These are phyloP conservation scores for Eimeria sp. DNA, from an alignment of 169 alveolate species.

Conservation along the genomic window DNA sequence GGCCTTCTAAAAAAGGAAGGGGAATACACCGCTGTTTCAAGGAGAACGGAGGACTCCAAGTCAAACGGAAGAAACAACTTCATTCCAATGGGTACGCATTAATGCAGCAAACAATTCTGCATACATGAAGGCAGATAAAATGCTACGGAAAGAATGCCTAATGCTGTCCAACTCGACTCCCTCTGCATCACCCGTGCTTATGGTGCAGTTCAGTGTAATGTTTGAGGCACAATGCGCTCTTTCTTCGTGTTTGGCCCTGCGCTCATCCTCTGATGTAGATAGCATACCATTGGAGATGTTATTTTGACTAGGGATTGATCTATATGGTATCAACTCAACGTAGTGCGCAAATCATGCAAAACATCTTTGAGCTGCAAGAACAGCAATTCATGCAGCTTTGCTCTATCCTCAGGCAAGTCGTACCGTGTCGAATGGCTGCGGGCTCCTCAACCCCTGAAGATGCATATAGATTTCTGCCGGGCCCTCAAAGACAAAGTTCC, in stretches of 20 bases:
- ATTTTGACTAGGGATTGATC: neutral
- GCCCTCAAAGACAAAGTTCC: constrained; percentile 90
- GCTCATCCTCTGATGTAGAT: neutral
- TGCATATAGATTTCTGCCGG: constrained; percentile 86
- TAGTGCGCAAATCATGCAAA: neutral
- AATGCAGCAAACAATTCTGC: neutral
- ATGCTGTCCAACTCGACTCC: neutral
- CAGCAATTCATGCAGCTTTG: neutral
- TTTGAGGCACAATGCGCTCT: neutral
- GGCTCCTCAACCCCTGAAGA: constrained; percentile 82
- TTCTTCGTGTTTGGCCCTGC: neutral
- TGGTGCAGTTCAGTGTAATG: neutral
- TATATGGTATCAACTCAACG: neutral
- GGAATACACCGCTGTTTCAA: constrained; percentile 45
- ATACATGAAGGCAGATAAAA: neutral
- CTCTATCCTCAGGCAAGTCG: constrained; percentile 62
- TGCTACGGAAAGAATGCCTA: neutral
- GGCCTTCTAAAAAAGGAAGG: constrained; percentile 60
- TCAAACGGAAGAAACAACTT: constrained; percentile 6
- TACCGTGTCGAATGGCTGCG: constrained; percentile 80
- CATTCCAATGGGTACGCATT: constrained; percentile 43
- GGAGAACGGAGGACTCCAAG: neutral
- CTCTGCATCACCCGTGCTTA: neutral
- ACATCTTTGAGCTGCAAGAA: neutral
- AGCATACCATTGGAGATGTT: neutral